Conservation (phyloP, 1,284 basidiomycete species). For the Papiliotrema fonsecae region DNA sequence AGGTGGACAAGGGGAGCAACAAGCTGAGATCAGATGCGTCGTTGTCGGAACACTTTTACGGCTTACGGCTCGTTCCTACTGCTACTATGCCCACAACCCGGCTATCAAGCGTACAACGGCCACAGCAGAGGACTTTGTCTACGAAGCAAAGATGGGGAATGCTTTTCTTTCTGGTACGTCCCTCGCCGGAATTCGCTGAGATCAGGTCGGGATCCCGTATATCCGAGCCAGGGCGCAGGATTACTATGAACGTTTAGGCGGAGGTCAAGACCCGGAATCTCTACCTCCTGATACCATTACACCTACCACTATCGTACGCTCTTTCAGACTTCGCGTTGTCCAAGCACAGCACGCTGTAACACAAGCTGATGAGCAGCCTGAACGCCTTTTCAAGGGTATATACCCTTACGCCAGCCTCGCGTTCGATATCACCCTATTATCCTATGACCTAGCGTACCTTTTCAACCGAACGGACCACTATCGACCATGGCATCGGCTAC, state of each 20-base stretch:
- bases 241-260: constrained; percentile 83
- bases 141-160: constrained; percentile 55
- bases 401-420: constrained; percentile 79
- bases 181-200: constrained; percentile 1
- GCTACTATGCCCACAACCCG: constrained; percentile 25
- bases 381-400: constrained; percentile 58
- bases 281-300: constrained; percentile 53
- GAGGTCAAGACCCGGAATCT: constrained; percentile 64
- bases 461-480: constrained; percentile 84
- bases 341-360: neutral
- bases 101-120: constrained; percentile 15
- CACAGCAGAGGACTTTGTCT: constrained; percentile 13
- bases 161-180: constrained; percentile 67
- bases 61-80: constrained; percentile 25
- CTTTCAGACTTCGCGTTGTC: too few relatives aligned
- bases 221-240: constrained; percentile 82
- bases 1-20: too few relatives aligned
- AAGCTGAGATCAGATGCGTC: constrained; percentile 43
- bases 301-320: constrained; percentile 28
- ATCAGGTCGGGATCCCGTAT: constrained; percentile 81
- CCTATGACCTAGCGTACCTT: constrained; percentile 83
- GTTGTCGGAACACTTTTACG: constrained; percentile 46
- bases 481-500: constrained; percentile 83
- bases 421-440: constrained; percentile 75
- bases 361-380: too few relatives aligned